These are phyloP conservation scores for Coprinopsis sp. DNA, from an alignment of 768 basidiomycete species.

Conservation along the genomic window DNA sequence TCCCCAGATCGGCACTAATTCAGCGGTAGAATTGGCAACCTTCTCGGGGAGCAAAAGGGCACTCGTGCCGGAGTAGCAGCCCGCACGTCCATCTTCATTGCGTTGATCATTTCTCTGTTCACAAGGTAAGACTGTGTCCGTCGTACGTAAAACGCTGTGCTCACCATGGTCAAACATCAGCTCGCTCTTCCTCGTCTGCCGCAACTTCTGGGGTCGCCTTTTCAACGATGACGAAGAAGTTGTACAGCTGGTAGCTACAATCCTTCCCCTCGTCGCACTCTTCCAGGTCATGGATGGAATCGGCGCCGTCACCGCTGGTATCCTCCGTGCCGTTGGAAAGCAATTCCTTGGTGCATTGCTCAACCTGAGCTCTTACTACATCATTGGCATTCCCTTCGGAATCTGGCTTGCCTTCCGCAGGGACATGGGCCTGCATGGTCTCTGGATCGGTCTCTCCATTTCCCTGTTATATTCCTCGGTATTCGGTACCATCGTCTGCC, in stretches of 20 bases:
- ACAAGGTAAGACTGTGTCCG: constrained; percentile 45
- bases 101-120: constrained; percentile 56
- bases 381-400: constrained; percentile 80
- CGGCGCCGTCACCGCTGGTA: constrained; percentile 61
- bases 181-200: constrained; percentile 52
- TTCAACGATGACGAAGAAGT: constrained; percentile 72
- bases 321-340: constrained; percentile 80
- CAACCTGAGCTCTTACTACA: constrained; percentile 80
- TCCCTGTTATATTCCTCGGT: constrained; percentile 56
- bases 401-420: constrained; percentile 68
- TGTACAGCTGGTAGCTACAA: constrained; percentile 55
- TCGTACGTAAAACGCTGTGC: background rate
- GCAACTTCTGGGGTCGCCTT: constrained; percentile 63
- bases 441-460: constrained; percentile 81
- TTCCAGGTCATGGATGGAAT: constrained; percentile 87
- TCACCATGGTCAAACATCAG: constrained; percentile 26
- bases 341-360: constrained; percentile 76
- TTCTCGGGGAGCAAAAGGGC: constrained; percentile 77
- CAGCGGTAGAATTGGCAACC: constrained; percentile 69
- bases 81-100: constrained; percentile 59
- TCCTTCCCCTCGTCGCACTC: constrained; percentile 71
- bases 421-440: constrained; percentile 57
- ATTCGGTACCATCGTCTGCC: constrained; percentile 47
- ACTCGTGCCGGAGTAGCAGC: constrained; percentile 68
- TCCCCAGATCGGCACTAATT: background rate